Evolutionary conservation across 164 flowering plant species (phyloP), one percentile per base, ranked within the genome.

Genomic region (Cinnamomum chago): DNA sequence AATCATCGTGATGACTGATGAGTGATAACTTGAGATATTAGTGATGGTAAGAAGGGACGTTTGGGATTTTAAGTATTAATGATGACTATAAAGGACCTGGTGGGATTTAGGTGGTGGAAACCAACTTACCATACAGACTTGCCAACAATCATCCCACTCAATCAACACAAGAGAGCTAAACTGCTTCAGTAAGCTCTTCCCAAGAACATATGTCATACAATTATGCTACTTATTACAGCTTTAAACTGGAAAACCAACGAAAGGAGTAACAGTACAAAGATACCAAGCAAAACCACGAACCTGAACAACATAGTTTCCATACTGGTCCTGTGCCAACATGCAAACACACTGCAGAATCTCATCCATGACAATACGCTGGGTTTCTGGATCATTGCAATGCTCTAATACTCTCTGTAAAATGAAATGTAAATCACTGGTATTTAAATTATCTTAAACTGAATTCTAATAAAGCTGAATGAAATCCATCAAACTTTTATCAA

Each of bases 261-360:
- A 9, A 40, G 47, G 47, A 40, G 47, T 40, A 40, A 40, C 47
- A 40, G 47, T 40, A 22, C 13, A 65, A 58, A 33, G 58, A 22
- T 55, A 55, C 17, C 17, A 55, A 55, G 60, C 47, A 33, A 67
- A 23, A 69, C 55, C 58, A 84, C 89, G 72, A 80, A 95, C 99
- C 99, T 96, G 99, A 75, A 96, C 88, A 77, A 95, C 98, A 84
- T 96, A 96, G 78, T 96, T 96, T 64, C 99, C 99, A 84, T 96
- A 96, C 66, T 96, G 99, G 77, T 96, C 98, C 76, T 91, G 97
- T 24, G 98, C 98, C 81, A 96, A 81, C 93, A 85, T 87, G 83
- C 94, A 83, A 66, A 94, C 93, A 76, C 88, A 83, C 70, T 75
- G 80, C 85, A 94, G 50, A 73, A 96, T 89, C 84, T 94, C 97